These are phyloP conservation scores for Saccharomyces hybrid DNA, from an alignment of 1,139 yeast species.

Conservation along the genomic window DNA sequence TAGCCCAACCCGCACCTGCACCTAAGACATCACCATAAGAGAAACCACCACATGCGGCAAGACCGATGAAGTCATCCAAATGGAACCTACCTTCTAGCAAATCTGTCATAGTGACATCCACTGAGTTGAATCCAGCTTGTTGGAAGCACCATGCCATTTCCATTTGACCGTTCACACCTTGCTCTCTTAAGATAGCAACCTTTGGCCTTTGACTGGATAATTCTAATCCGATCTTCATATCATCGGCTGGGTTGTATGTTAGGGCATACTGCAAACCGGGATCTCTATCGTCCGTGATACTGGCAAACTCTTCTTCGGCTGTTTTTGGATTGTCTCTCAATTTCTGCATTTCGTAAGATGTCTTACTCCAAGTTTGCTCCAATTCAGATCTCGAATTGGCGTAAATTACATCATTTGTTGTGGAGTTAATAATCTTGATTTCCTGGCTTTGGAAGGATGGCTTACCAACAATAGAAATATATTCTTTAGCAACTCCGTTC, in stretches of 20 bases:
- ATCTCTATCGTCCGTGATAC: constrained; percentile 69
- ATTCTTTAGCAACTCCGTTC: constrained; percentile 51
- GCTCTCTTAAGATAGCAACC: constrained; percentile 96
- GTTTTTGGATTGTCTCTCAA: constrained; percentile 90
- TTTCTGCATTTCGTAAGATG: constrained; percentile 85
- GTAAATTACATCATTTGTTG: constrained; percentile 39
- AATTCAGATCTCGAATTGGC: constrained; percentile 56
- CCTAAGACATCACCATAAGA: constrained; percentile 98
- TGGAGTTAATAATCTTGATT: constrained; percentile 40
- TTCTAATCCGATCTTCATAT: constrained; percentile 30
- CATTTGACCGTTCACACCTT: constrained; percentile 96
- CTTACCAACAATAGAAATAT: constrained; percentile 57
- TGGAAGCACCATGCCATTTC: constrained; percentile 98
- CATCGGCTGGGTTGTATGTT: constrained; percentile 53
- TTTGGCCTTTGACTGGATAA: constrained; percentile 51
- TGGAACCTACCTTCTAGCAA: constrained; percentile 63
- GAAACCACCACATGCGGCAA: constrained; percentile 99
- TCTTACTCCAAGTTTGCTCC: constrained; percentile 80
- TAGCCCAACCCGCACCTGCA: constrained; percentile 99
- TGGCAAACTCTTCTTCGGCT: constrained; percentile 76
- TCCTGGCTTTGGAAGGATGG: constrained; percentile 45
- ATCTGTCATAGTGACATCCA: constrained; percentile 97
- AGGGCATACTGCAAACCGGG: constrained; percentile 85
- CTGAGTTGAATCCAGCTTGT: constrained; percentile 87
- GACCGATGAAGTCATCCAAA: constrained; percentile 78